Conservation (phyloP, 371 early-diverging fungal genomes). For the Syncephalastrum sp. region DNA sequence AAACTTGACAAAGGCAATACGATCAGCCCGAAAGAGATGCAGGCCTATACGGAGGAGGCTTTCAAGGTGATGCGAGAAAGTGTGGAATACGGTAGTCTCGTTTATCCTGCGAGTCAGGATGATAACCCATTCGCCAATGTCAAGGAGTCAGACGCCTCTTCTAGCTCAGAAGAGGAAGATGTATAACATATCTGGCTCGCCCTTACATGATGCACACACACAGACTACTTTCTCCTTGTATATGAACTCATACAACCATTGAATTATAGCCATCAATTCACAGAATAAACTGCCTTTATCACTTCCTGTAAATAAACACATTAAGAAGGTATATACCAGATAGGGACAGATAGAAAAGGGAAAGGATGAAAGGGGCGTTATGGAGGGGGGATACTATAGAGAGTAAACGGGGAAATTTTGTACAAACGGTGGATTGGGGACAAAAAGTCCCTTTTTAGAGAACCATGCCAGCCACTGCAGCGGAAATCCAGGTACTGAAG, state of each 20-base stretch:
- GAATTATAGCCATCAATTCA: no score
- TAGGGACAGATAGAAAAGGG: no score
- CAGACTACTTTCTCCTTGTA: no score
- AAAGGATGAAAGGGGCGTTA: neutral
- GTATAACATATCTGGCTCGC: no score
- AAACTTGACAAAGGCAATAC: conserved; percentile 2
- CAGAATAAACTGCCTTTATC: no score
- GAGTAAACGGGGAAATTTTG: neutral
- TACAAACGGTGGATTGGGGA: neutral
- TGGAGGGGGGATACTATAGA: conserved; percentile 1
- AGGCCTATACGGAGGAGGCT: conserved; percentile 28
- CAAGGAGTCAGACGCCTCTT: no score
- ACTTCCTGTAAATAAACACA: no score
- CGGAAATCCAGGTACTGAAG: conserved; percentile 79
- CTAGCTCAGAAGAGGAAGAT: no score
- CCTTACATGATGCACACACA: no score
- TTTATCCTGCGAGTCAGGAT: conserved; percentile 34
- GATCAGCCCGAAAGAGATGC: conserved; percentile 4
- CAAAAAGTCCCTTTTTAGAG: conserved; percentile 5
- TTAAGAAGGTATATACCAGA: no score
- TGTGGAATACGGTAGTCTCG: conserved; percentile 47
- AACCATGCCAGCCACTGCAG: conserved; percentile 82
- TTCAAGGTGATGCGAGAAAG: conserved; percentile 48
- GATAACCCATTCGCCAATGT: conserved; percentile 3
- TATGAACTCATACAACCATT: no score